Base-by-base conservation (phyloP, 2,329 filamentous ascomycete species). In the Fusarium sp. region DNA sequence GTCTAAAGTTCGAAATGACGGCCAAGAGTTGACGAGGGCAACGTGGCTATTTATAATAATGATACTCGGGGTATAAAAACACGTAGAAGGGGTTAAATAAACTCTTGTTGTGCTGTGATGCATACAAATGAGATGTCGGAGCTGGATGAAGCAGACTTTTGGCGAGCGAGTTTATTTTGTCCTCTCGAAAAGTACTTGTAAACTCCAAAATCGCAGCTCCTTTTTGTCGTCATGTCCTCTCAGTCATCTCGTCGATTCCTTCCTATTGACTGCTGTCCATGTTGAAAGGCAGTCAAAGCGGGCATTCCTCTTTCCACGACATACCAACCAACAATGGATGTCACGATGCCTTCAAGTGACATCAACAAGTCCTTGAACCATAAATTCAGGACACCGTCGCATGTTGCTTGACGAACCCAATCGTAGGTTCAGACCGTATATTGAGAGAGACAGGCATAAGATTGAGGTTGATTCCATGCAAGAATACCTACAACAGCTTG, bases 131-230 rank as follows among this genome's bases (percentile, higher is more conserved):
- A 32, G 26, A 36, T 42, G n/a, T 49, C 45, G 25, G 40, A 24
- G 45, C 9, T 26, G 38, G 26, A 26, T 31, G n/a, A 35, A 42
- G 26, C 38, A 50, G 44, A 32, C 13, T 42, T 54, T 28, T 9
- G 36, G 22, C 10, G 11, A 36, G 41, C 24, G 31, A 54, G 35
- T 42, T 36, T 42, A 36, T 31, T n/a, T 28, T 26, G n/a, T 38
- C 36, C 24, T 22, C 22, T 35, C 13, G 19, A 31, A 28, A n/a
- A n/a, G 25, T 39, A 39, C 26, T 3, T 9, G 3, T 24, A 26
- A 35, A 35, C 34, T 15, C 32, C 39, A 32, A 26, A 28, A 13
- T 11, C 4, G 29, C 8, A 38, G 36, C 15, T 48, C 36, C 36
- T 42, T 25, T 11, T 2, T 24, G 29, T 31, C 9, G 9, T 31